phyloP scores from a whole-genome alignment of 345 rosid genomes.

The Eucalyptus tenuipes region DNA sequence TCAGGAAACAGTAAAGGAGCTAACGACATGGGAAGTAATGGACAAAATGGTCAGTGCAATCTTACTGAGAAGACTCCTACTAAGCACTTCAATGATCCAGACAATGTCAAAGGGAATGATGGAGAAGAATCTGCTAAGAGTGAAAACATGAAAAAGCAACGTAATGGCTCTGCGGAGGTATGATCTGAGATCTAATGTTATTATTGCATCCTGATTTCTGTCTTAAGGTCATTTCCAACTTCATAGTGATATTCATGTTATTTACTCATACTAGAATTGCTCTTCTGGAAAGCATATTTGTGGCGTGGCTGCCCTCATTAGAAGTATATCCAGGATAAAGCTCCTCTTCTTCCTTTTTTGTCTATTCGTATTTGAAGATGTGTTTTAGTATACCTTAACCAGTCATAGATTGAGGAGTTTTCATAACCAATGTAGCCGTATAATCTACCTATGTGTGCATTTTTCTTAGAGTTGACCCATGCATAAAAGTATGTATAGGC shows the following conservation, averaged over 20 bases:
- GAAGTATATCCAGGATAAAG: background rate
- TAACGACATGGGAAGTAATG: background rate
- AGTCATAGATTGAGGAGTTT: background rate
- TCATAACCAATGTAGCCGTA: background rate
- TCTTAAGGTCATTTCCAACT: background rate
- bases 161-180: slow-evolving; percentile 57
- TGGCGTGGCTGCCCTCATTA: background rate
- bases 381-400: background rate
- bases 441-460: background rate
- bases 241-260: background rate
- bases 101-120: slow-evolving; percentile 22
- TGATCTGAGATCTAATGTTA: background rate
- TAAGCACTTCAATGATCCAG: slow-evolving; percentile 8
- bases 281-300: background rate
- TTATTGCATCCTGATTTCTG: background rate
- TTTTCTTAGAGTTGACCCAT: background rate
- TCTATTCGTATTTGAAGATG: background rate
- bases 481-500: background rate
- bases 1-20: background rate
- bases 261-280: background rate
- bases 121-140: slow-evolving; percentile 23
- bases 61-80: slow-evolving; percentile 9
- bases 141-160: slow-evolving; percentile 23
- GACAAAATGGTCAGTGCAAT: background rate
- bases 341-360: background rate